phyloP scores from a whole-genome alignment of 2,329 filamentous ascomycete genomes.

The Verticillium zaregamsianum region DNA sequence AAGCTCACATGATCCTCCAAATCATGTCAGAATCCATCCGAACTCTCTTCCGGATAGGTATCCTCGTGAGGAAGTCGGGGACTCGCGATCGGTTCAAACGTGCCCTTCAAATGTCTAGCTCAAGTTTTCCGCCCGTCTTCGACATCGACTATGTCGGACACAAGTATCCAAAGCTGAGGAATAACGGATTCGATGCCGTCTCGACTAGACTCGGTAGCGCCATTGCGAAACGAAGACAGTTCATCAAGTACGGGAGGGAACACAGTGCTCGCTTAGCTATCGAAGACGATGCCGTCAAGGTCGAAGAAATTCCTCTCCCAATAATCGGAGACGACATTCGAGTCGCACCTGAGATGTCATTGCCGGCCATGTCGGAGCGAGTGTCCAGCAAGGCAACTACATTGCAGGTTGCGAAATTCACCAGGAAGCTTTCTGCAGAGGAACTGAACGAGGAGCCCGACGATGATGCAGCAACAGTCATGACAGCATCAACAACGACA shows the following conservation, averaged over 20 bases:
- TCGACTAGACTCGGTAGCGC: slow-evolving; percentile 20
- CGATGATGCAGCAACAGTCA: slow-evolving; percentile 5
- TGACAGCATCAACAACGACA: slow-evolving; percentile 7
- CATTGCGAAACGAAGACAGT: slow-evolving; percentile 23
- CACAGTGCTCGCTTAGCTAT: slow-evolving; percentile 11
- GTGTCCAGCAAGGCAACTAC: slow-evolving; percentile 11
- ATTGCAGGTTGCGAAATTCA: not conserved
- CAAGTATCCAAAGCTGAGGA: slow-evolving; percentile 12
- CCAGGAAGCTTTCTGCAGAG: slow-evolving; percentile 5
- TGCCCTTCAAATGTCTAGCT: slow-evolving; percentile 2
- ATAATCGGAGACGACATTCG: not conserved
- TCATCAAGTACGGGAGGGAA: slow-evolving; percentile 21
- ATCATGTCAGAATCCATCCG: slow-evolving; percentile 5
- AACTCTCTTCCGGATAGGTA: slow-evolving; percentile 8
- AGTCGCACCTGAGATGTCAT: not conserved
- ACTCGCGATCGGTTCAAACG: slow-evolving; percentile 9
- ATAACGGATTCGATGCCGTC: slow-evolving; percentile 10
- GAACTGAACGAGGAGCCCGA: slow-evolving; percentile 7
- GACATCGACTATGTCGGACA: slow-evolving; percentile 14
- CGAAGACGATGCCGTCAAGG: not conserved
- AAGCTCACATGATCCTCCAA: slow-evolving; percentile 7
- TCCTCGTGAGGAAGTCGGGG: slow-evolving; percentile 9
- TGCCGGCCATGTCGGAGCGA: not conserved
- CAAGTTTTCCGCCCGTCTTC: slow-evolving; percentile 3
- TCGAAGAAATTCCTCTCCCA: not conserved